phyloP scores from a whole-genome alignment of 78 protist species.

The Dictyostelium purpureum region DNA sequence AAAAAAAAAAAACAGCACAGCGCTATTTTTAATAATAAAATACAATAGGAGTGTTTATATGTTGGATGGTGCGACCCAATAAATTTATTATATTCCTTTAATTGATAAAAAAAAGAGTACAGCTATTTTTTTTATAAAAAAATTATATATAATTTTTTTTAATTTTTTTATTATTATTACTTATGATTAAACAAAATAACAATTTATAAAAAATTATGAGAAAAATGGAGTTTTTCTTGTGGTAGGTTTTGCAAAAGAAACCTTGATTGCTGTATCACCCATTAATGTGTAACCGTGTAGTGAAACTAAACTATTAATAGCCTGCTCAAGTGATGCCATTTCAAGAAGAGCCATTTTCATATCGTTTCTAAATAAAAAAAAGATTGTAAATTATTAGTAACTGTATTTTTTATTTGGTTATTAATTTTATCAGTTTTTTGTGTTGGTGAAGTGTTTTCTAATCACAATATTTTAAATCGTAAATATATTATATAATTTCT shows the following conservation, averaged over 20 bases:
- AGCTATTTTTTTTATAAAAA: not conserved
- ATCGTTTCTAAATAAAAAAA: conserved; percentile 40
- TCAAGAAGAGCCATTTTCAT: conserved; percentile 77
- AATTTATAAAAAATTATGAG: not conserved
- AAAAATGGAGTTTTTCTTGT: not conserved
- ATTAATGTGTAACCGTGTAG: conserved; percentile 57
- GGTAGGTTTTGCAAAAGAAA: conserved; percentile 69
- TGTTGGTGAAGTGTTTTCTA: no score
- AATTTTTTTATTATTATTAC: not conserved
- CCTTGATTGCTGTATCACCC: conserved; percentile 34
- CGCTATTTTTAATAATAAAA: no score
- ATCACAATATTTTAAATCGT: no score
- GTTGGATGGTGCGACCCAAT: no score
- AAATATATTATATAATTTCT: no score
- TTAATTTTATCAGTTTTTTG: no score
- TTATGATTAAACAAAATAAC: not conserved
- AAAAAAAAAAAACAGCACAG: no score
- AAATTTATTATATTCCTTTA: no score
- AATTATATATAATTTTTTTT: not conserved
- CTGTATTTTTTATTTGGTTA: no score
- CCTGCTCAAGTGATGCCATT: conserved; percentile 52
- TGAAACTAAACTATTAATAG: conserved; percentile 63
- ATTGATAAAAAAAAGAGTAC: not conserved
- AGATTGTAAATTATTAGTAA: not conserved
- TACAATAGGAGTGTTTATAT: no score